Evolutionary conservation across 192 early-diverging fungal genomes (phyloP).

Genomic region (Coemansia sp.): DNA sequence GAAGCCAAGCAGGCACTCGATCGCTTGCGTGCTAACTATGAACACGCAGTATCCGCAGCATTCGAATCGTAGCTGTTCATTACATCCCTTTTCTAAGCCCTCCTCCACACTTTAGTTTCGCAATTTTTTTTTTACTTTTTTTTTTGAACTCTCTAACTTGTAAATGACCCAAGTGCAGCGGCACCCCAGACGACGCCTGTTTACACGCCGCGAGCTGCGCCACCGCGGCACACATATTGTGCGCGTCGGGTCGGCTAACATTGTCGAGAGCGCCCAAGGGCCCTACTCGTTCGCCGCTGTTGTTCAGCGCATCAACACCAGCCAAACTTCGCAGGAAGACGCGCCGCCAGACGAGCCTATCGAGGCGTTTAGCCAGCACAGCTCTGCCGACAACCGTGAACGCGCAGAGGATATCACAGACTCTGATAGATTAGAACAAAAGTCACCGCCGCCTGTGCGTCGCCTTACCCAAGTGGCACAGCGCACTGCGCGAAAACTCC

Average conservation of each 20-base stretch:
- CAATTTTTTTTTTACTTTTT: not conserved
- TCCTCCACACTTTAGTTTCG: not conserved
- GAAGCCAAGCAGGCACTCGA: slow-evolving; percentile 32
- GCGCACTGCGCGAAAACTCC: too few relatives aligned
- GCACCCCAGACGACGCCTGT: slow-evolving; percentile 21
- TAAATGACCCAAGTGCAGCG: not conserved
- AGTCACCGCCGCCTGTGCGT: too few relatives aligned
- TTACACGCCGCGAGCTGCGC: slow-evolving; percentile 35
- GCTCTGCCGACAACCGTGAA: not conserved
- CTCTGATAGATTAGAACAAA: too few relatives aligned
- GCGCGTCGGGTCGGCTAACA: slow-evolving; percentile 32
- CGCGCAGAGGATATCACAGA: too few relatives aligned
- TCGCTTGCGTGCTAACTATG: slow-evolving; percentile 34
- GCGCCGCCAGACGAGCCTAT: not conserved
- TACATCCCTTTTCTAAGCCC: slow-evolving; percentile 1
- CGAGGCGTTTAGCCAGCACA: not conserved
- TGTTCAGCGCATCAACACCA: not conserved
- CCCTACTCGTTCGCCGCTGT: slow-evolving; percentile 23
- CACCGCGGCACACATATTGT: slow-evolving; percentile 29
- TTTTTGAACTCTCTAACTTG: not conserved
- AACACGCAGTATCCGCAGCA: slow-evolving; percentile 29
- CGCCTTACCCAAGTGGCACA: too few relatives aligned
- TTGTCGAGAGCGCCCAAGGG: slow-evolving; percentile 19
- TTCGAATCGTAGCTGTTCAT: slow-evolving; percentile 13
- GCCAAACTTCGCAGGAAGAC: not conserved